These are phyloP conservation scores for Chytriomyces confervae DNA, from an alignment of 192 early-diverging fungal genomes.

Conservation along the genomic window DNA sequence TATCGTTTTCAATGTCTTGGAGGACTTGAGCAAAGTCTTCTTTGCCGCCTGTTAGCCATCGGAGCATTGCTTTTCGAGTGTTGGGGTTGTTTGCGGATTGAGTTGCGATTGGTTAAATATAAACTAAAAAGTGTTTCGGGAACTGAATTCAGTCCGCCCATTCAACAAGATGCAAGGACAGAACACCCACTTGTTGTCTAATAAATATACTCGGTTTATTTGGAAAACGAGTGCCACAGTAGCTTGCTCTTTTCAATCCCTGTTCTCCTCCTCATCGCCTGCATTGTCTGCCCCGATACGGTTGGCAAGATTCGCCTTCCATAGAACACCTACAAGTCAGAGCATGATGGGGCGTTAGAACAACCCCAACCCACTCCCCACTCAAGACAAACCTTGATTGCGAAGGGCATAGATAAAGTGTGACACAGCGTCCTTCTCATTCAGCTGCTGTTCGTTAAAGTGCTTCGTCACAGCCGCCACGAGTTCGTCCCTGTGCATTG, in stretches of 20 bases:
- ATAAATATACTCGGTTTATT: too few relatives aligned
- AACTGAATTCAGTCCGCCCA: too few relatives aligned
- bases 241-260: not conserved
- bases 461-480: conserved; percentile 46
- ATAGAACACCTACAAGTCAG: conserved; percentile 13
- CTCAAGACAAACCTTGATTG: conserved; percentile 44
- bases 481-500: conserved; percentile 43
- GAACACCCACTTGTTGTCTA: too few relatives aligned
- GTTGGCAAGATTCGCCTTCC: conserved; percentile 31
- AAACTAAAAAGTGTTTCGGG: too few relatives aligned
- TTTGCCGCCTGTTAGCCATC: not conserved
- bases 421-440: conserved; percentile 51
- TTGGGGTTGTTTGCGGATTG: too few relatives aligned
- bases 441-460: conserved; percentile 48
- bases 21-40: conserved; percentile 26
- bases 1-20: conserved; percentile 21
- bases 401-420: conserved; percentile 50
- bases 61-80: conserved; percentile 11
- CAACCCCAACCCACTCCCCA: not conserved
- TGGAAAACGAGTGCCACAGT: too few relatives aligned
- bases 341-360: conserved; percentile 3
- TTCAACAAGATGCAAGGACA: too few relatives aligned
- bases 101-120: too few relatives aligned
- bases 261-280: not conserved
- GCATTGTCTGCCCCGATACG: not conserved